phyloP scores from a whole-genome alignment of 768 basidiomycete species.

The Omphalotus guepiniiformis region DNA sequence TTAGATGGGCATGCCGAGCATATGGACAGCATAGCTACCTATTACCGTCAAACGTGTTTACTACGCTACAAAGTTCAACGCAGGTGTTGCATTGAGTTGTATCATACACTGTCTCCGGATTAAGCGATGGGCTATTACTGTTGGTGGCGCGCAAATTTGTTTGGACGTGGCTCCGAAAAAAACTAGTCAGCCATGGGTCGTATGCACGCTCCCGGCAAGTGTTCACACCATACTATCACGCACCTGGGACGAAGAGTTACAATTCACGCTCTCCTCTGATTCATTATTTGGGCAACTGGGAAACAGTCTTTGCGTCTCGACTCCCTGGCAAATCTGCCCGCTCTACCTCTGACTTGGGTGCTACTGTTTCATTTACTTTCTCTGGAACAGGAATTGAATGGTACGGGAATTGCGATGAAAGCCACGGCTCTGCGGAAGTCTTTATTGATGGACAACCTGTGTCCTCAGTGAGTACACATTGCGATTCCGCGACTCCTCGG shows the following conservation, averaged over 20 bases:
- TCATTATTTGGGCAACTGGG: conserved; percentile 59
- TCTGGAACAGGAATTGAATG: conserved; percentile 75
- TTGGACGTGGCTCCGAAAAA: too few relatives aligned
- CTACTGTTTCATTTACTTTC: conserved; percentile 55
- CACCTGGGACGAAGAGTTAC: conserved; percentile 66
- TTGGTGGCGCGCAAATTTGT: too few relatives aligned
- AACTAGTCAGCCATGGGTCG: too few relatives aligned
- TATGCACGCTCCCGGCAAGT: too few relatives aligned
- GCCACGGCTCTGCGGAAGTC: conserved; percentile 53
- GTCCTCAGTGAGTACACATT: conserved; percentile 38
- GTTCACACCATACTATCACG: conserved; percentile 75
- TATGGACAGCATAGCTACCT: too few relatives aligned
- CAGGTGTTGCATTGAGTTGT: too few relatives aligned
- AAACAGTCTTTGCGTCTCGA: conserved; percentile 43
- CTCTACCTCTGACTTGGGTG: conserved; percentile 43
- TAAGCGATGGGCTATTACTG: too few relatives aligned
- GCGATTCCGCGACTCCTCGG: conserved; percentile 22
- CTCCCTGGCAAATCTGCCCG: conserved; percentile 49
- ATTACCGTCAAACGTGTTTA: too few relatives aligned
- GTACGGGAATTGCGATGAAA: conserved; percentile 59
- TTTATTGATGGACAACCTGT: conserved; percentile 52
- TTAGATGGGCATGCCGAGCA: too few relatives aligned
- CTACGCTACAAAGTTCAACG: too few relatives aligned
- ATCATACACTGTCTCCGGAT: too few relatives aligned
- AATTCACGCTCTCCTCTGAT: conserved; percentile 68